Percentiles rank a stretch among this genome's conserved stretches.
phyloP scores from a whole-genome alignment of 2,329 filamentous ascomycete genomes.

The Herpotrichia juniperi region DNA sequence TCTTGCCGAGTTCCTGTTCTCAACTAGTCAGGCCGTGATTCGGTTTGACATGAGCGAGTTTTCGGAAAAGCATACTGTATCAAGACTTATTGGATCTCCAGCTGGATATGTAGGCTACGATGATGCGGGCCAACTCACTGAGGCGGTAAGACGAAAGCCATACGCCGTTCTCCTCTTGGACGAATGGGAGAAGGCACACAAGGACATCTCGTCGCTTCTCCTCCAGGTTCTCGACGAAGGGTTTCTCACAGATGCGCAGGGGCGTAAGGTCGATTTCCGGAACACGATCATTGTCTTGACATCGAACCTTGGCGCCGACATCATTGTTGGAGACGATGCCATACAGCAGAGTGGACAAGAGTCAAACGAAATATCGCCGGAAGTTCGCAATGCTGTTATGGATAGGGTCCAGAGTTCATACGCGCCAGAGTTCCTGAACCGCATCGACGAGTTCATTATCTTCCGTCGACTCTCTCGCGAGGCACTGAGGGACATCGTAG shows the following conservation, averaged over 20 bases:
- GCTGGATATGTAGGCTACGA: slow-evolving; percentile 97
- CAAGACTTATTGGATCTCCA: slow-evolving; percentile 87
- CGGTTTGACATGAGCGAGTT: slow-evolving; percentile 99
- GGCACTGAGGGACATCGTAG: slow-evolving; percentile 88
- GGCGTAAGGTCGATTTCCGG: slow-evolving; percentile 94
- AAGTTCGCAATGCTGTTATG: slow-evolving; percentile 82
- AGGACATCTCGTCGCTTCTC: slow-evolving; percentile 89
- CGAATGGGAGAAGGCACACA: slow-evolving; percentile 97
- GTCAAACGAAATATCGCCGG: slow-evolving; percentile 71
- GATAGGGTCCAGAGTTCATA: slow-evolving; percentile 78
- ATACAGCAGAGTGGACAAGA: slow-evolving; percentile 62
- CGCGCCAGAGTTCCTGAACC: slow-evolving; percentile 93
- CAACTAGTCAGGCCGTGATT: slow-evolving; percentile 86
- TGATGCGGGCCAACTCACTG: slow-evolving; percentile 93
- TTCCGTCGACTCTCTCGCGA: slow-evolving; percentile 83
- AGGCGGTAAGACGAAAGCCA: slow-evolving; percentile 91
- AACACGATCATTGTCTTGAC: slow-evolving; percentile 97
- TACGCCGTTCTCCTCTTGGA: slow-evolving; percentile 95
- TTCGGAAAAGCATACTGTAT: slow-evolving; percentile 96
- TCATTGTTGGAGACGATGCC: slow-evolving; percentile 78
- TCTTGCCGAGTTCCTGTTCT: slow-evolving; percentile 91
- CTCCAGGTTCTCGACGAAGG: slow-evolving; percentile 96
- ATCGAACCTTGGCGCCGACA: slow-evolving; percentile 91
- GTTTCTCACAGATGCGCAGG: slow-evolving; percentile 92
- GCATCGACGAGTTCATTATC: slow-evolving; percentile 95